These are phyloP conservation scores for Pseudoperonospora humuli DNA, from an alignment of 352 stramenopile genomes.

Conservation along the genomic window DNA sequence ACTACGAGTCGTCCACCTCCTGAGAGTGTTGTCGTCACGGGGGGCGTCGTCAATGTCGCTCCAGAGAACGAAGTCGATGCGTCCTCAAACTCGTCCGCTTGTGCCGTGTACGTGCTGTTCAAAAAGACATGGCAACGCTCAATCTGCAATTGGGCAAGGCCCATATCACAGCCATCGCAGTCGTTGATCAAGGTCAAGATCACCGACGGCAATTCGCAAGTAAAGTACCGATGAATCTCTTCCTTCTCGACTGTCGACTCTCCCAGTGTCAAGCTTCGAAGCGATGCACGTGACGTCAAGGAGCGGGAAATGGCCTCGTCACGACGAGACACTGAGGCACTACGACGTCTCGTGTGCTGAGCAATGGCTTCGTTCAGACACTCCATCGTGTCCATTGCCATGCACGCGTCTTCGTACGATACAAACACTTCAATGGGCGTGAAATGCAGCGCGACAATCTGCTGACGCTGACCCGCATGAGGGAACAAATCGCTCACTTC, in stretches of 20 bases:
- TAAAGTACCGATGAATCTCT: conserved; percentile 74
- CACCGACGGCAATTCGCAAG: conserved; percentile 58
- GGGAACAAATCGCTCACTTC: conserved; percentile 65
- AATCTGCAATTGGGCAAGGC: conserved; percentile 64
- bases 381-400: conserved; percentile 46
- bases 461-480: conserved; percentile 53
- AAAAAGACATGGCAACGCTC: conserved; percentile 66
- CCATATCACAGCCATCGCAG: conserved; percentile 83
- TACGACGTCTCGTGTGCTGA: conserved; percentile 12
- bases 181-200: conserved; percentile 79
- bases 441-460: conserved; percentile 65
- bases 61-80: conserved; percentile 15
- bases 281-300: conserved; percentile 16
- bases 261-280: conserved; percentile 6
- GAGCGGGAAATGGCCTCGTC: conserved; percentile 1
- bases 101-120: conserved; percentile 51
- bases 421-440: conserved; percentile 73
- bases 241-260: conserved; percentile 10
- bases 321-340: conserved; percentile 1
- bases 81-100: conserved; percentile 7
- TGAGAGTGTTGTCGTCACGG: conserved; percentile 47
- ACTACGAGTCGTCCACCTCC: conserved; percentile 56
- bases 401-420: conserved; percentile 69
- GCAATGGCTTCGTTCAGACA: conserved; percentile 25
- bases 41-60: not conserved